Percentiles rank a stretch among this genome's conserved stretches.
These are phyloP conservation scores for Garcia nutans DNA, from an alignment of 345 rosid genomes.

Conservation along the genomic window DNA sequence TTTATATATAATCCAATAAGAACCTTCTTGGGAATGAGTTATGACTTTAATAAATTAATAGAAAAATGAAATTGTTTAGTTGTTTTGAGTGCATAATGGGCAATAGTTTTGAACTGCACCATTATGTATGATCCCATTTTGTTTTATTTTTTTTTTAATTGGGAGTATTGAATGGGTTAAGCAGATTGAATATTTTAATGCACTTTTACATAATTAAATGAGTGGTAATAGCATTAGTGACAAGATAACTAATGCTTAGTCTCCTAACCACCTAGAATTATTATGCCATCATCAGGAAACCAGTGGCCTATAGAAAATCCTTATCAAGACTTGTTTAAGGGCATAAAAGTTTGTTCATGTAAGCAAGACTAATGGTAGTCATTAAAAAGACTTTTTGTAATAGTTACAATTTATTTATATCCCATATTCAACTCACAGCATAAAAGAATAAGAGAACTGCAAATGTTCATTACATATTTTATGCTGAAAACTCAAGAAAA, in stretches of 20 bases:
- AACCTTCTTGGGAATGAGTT: constrained; percentile 12
- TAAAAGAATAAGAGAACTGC: not conserved
- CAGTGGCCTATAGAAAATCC: not conserved
- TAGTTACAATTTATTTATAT: not conserved
- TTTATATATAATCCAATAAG: not conserved
- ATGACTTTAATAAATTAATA: not conserved
- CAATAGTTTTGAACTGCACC: constrained; percentile 16
- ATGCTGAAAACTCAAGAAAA: constrained; percentile 15
- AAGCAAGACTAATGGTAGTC: no score
- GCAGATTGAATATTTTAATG: not conserved
- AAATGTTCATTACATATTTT: constrained; percentile 6
- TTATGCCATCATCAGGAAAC: not conserved
- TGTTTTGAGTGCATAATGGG: constrained; percentile 12
- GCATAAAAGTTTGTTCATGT: no score
- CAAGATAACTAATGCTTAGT: no score
- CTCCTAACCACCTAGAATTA: not conserved
- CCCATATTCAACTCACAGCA: not conserved
- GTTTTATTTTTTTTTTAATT: not conserved
- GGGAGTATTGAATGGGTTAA: constrained; percentile 4
- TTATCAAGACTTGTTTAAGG: not conserved
- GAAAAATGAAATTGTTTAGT: not conserved
- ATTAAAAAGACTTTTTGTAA: no score
- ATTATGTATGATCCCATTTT: not conserved
- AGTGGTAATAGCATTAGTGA: not conserved
- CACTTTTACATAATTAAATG: not conserved